Percentiles rank a stretch among this genome's conserved stretches.
Conservation (phyloP, 257 asterid genomes). For the Gentiana macrophylla region DNA sequence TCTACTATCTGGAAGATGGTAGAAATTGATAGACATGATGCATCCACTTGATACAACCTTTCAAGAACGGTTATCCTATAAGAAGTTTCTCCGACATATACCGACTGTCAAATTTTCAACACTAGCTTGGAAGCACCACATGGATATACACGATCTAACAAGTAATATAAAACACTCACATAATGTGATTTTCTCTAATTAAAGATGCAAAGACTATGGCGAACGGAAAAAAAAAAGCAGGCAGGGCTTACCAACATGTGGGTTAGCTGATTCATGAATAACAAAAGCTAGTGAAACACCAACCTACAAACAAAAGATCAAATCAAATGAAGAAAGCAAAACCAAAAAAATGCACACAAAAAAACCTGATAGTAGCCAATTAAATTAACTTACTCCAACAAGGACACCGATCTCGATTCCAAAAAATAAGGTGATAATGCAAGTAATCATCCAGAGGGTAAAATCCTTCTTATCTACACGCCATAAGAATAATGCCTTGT, state of each 20-base stretch:
- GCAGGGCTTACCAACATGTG: constrained; percentile 70
- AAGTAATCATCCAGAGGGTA: constrained; percentile 85
- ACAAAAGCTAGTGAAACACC: constrained; percentile 99
- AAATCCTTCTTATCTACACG: constrained; percentile 90
- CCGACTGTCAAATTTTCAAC: no score
- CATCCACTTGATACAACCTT: no score
- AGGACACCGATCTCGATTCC: constrained; percentile 98
- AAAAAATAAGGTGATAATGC: constrained; percentile 68
- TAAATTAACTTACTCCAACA: constrained; percentile 58
- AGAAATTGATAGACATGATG: no score
- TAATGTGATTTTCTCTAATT: no score
- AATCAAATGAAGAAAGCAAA: constrained; percentile 3
- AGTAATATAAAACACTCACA: no score
- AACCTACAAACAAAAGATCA: constrained; percentile 46
- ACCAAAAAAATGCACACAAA: not conserved
- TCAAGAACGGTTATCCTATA: no score
- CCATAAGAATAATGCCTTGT: constrained; percentile 88
- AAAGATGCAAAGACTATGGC: no score
- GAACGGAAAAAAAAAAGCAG: not conserved
- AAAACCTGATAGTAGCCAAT: not conserved
- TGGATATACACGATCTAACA: no score
- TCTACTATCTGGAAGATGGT: no score
- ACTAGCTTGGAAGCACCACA: no score
- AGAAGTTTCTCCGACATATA: no score
- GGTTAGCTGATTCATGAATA: constrained; percentile 98